phyloP scores from a whole-genome alignment of 495 filamentous ascomycete species.

The Parathielavia appendiculata region DNA sequence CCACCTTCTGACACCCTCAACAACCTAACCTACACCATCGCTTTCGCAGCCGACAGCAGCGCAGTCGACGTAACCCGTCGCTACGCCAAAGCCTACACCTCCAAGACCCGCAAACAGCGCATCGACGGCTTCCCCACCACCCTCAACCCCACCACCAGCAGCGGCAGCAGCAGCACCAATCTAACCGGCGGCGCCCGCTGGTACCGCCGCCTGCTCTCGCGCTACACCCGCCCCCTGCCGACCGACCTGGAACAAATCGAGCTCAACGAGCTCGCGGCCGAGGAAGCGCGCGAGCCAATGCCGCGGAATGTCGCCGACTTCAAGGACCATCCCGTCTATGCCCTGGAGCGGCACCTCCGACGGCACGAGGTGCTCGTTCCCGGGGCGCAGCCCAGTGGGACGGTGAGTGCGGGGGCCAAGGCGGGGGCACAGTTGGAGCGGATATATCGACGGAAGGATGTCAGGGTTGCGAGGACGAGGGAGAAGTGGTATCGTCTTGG shows the following conservation, averaged over 20 bases:
- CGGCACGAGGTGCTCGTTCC: slow-evolving; percentile 71
- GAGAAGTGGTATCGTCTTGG: slow-evolving; percentile 88
- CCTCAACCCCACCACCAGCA: neutral
- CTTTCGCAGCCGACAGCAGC: slow-evolving; percentile 68
- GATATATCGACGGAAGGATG: slow-evolving; percentile 76
- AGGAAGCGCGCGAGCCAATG: slow-evolving; percentile 75
- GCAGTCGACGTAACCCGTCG: slow-evolving; percentile 77
- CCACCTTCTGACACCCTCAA: slow-evolving; percentile 69
- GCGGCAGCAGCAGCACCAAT: neutral
- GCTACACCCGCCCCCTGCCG: slow-evolving; percentile 51
- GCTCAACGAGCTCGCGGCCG: slow-evolving; percentile 63
- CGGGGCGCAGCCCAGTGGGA: slow-evolving; percentile 67
- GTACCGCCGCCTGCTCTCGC: slow-evolving; percentile 59
- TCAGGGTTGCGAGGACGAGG: slow-evolving; percentile 65
- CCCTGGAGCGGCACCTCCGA: slow-evolving; percentile 80
- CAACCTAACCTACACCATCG: slow-evolving; percentile 74
- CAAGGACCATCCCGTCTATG: slow-evolving; percentile 87
- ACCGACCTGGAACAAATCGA: slow-evolving; percentile 78
- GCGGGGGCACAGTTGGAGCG: slow-evolving; percentile 40
- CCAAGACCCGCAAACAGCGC: slow-evolving; percentile 73
- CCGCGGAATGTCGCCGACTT: slow-evolving; percentile 86
- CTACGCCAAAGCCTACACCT: slow-evolving; percentile 76
- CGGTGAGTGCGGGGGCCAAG: slow-evolving; percentile 50
- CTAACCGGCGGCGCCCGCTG: slow-evolving; percentile 62
- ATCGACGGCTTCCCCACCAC: slow-evolving; percentile 51